Evolutionary conservation across 2,329 filamentous ascomycete genomes (phyloP).

Genomic region (Cordyceps tenuipes): DNA sequence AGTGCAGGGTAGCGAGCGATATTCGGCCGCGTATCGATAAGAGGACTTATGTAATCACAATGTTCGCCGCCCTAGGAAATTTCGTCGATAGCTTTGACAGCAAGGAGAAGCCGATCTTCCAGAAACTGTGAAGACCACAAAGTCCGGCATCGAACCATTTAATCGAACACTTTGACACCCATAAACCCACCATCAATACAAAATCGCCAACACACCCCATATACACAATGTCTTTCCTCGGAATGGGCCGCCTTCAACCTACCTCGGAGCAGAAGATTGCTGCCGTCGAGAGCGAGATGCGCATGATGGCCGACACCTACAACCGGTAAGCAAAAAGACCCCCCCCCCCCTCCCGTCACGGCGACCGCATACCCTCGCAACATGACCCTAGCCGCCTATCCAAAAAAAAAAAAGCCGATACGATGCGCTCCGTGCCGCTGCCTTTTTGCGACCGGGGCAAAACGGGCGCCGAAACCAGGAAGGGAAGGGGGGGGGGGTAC

Average conservation of each 20-base stretch:
- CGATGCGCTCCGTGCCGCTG: not conserved
- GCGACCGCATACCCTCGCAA: not conserved
- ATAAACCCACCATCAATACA: not conserved
- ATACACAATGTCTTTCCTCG: conserved; percentile 35
- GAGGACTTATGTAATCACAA: conserved; percentile 10
- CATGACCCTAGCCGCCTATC: not conserved
- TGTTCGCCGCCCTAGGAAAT: not conserved
- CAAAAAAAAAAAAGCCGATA: not conserved
- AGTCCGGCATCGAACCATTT: not conserved
- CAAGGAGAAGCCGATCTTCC: conserved; percentile 2
- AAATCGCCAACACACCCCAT: not conserved
- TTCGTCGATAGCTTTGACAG: not conserved
- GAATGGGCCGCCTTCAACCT: conserved; percentile 62
- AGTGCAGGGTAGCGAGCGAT: not conserved
- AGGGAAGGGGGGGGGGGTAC: not conserved
- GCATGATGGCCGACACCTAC: conserved; percentile 97
- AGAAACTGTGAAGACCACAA: conserved; percentile 3
- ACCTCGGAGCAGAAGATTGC: conserved; percentile 96
- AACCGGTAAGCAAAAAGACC: conserved; percentile 59
- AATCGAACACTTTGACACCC: not conserved
- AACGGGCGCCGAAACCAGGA: not conserved
- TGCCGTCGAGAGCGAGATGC: conserved; percentile 92
- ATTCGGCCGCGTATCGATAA: conserved; percentile 7
- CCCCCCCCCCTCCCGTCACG: not conserved
- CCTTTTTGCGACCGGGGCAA: not conserved